Evolutionary conservation across 495 filamentous ascomycete genomes (phyloP), one percentile per base, ranked within the genome.

Genomic region (Penicillium daleae): DNA sequence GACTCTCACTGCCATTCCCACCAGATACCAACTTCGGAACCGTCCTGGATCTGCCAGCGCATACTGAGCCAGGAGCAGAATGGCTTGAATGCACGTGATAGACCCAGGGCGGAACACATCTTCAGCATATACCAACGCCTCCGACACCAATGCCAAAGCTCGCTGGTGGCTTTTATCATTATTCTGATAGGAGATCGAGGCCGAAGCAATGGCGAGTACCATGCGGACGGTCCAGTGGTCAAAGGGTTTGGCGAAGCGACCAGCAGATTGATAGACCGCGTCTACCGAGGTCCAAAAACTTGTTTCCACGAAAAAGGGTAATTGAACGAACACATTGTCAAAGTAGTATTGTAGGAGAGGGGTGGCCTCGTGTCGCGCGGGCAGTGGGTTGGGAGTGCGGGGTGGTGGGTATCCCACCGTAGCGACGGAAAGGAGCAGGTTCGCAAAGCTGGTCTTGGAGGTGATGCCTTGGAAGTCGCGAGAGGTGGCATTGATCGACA

Each of bases 401-500:
- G 83, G 78, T 27, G 88, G 89, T 35, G 91, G 74, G 15, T 80
- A 76, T 57, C 90, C 87, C 66, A 87, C 86, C 17, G 86, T 80
- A 49, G 90, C 85, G 29, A 92, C 85, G 40, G 89, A 89, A 56
- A 97, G 76, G 55, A 95, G 85, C 48, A 97, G 81, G 19, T 90
- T 88, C 32, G 91, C 90, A 79, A 96, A 97, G 7, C 91, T 93
- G 80, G 95, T 92, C 63, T 87, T 89, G 50, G 83, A 86, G 26
- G 90, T 87, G 55, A 93, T 93, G 9, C 92, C 91, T 71, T 93
- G 88, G 67, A 96, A 98, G 74, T 97, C 93, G 58, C 92, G 83
- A 6, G 93, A 93, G 3, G 92, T 95, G 29, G 93, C 92, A 78
- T 95, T 96, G 67, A 98, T 88, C 7, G 92, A 90, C 87, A 94